phyloP scores from a whole-genome alignment of 306 rosid genomes.

The Castanospermum australe region DNA sequence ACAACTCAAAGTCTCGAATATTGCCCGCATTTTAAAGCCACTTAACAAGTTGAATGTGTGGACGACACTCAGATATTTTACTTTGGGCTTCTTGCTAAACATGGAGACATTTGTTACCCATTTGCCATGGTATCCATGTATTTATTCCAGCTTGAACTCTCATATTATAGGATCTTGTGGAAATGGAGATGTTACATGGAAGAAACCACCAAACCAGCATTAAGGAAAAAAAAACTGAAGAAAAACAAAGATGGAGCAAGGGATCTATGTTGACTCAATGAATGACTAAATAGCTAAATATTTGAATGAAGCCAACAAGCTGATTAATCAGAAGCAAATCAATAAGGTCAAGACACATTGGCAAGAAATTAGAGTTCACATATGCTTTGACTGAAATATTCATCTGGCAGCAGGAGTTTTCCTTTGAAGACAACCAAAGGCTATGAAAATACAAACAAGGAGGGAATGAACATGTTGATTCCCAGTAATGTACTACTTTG shows the following conservation, averaged over 20 bases:
- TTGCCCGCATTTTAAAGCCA: not conserved
- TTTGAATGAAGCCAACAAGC: not conserved
- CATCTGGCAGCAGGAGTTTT: not conserved
- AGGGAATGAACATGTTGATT: not conserved
- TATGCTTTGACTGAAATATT: not conserved
- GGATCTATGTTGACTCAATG: not conserved
- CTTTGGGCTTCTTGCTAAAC: constrained; percentile 2
- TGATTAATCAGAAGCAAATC: not conserved
- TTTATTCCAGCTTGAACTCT: not conserved
- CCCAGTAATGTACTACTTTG: not conserved
- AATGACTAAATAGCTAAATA: not conserved
- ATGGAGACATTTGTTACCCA: not conserved
- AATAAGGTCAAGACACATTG: not conserved
- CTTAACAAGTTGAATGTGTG: not conserved
- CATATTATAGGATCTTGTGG: not conserved
- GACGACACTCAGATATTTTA: not conserved
- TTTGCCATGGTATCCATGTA: not conserved
- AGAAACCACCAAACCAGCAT: not conserved
- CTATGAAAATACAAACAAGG: not conserved
- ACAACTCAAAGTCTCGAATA: not conserved
- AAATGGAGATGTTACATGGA: not conserved
- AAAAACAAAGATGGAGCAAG: not conserved
- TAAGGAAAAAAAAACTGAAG: not conserved
- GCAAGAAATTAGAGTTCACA: not conserved
- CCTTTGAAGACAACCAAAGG: not conserved